These are phyloP conservation scores for Eragrostis tef DNA, from an alignment of 202 grass and related monocot species.

Conservation along the genomic window DNA sequence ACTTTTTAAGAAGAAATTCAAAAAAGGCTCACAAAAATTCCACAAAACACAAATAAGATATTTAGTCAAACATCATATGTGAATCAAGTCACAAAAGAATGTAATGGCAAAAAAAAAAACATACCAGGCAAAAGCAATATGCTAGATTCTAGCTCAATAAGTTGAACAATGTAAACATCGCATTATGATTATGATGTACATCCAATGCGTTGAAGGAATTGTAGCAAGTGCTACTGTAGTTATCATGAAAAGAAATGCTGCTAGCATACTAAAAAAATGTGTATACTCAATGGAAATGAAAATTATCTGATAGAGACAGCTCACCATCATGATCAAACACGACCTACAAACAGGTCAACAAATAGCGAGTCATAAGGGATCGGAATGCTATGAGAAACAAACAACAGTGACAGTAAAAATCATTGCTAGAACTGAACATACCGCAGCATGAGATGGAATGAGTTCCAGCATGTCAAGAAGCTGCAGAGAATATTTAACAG, in stretches of 20 bases:
- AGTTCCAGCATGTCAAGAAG: slow-evolving; percentile 91
- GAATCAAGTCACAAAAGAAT: neutral
- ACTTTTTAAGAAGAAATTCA: slow-evolving; percentile 36
- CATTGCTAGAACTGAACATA: slow-evolving; percentile 54
- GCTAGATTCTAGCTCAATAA: neutral
- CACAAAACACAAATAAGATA: slow-evolving; percentile 3
- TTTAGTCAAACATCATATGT: slow-evolving; percentile 7
- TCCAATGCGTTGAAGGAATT: slow-evolving; percentile 10
- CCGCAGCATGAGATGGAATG: slow-evolving; percentile 91
- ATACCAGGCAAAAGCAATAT: slow-evolving; percentile 5
- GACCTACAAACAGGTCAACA: slow-evolving; percentile 64
- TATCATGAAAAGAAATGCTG: slow-evolving; percentile 5
- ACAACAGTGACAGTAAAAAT: slow-evolving; percentile 9
- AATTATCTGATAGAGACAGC: slow-evolving; percentile 41
- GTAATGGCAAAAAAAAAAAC: neutral
- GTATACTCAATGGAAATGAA: slow-evolving; percentile 40
- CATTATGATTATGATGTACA: neutral
- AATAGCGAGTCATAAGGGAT: slow-evolving; percentile 31
- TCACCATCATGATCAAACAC: slow-evolving; percentile 99
- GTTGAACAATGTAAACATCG: neutral
- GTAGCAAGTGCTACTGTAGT: neutral
- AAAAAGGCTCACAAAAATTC: neutral
- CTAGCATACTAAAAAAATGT: slow-evolving; percentile 17
- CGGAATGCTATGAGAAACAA: slow-evolving; percentile 44
- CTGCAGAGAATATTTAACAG: slow-evolving; percentile 57